A percentile compares a stretch with the other conserved stretches of the same genome.
Conservation (phyloP, 345 rosid species). For the Salix viminalis region DNA sequence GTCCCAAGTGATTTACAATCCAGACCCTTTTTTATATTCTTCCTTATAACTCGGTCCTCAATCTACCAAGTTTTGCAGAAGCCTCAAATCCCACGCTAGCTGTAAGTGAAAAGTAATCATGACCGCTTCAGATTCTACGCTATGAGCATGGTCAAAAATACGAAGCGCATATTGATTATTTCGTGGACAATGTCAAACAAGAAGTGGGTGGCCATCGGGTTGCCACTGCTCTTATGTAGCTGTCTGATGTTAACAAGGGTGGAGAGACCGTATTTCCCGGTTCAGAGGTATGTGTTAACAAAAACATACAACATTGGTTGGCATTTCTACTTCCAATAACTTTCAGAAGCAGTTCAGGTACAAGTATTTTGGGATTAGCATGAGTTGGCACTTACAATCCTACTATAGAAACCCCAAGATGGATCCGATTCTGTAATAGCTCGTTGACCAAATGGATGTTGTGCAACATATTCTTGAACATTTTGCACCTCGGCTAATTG, state of each 20-base stretch:
- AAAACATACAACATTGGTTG: no score
- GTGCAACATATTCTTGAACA: conserved; percentile 54
- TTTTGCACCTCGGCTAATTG: conserved; percentile 47
- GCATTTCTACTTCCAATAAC: background rate
- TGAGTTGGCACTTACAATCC: conserved; percentile 15
- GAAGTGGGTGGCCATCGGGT: conserved; percentile 68
- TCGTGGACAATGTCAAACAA: conserved; percentile 51
- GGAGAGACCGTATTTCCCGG: conserved; percentile 85
- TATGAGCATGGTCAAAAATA: conserved; percentile 80
- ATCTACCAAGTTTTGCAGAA: no score
- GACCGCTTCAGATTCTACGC: conserved; percentile 49
- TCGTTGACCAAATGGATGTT: conserved; percentile 76
- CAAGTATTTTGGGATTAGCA: background rate
- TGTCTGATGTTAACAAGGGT: conserved; percentile 62
- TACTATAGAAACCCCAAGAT: conserved; percentile 54
- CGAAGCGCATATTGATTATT: conserved; percentile 78
- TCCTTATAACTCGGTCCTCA: no score
- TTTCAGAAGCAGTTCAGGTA: background rate
- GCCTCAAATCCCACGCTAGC: no score
- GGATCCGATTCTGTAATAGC: conserved; percentile 52
- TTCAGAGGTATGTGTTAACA: conserved; percentile 37
- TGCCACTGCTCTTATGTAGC: conserved; percentile 84
- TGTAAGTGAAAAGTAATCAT: no score
- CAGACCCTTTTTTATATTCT: no score
- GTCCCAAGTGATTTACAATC: no score